Evolutionary conservation across 805 yeast species (phyloP), one percentile per base, ranked within the genome.

Genomic region (Candida verbasci): DNA sequence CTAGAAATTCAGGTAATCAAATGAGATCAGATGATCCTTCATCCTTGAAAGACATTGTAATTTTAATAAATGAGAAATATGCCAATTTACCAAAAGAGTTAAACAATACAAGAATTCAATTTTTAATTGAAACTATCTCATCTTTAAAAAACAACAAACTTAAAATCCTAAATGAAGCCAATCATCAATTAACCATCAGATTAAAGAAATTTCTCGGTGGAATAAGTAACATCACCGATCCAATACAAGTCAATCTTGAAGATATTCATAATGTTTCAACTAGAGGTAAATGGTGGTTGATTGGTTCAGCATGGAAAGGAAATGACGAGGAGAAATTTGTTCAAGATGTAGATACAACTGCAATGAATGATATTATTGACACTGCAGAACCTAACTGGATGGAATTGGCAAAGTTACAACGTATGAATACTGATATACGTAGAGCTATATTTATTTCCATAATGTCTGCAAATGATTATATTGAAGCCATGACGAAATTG

Each of bases 261-360:
- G 99, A 93, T 62, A 87, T 93, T 39, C 78, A 75, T 33, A 78
- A 76, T 42, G 72, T 86, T 17, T 85, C 82, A 10, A 76, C 82
- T 1, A 78, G 79, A 45, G 99, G 99, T 39, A 93, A 91, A 60
- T 93, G 99, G 99, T 93, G 99, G 99, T 68, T 93, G 22, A 91
- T 93, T 21, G 99, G 99, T 34, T 86, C 97, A 1, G 96, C 98
- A 0, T 93, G 97, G 96, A 86, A 79, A 51, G 96, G 96, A 3
- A 62, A 67, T 38, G 68, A 60, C 29, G n/a, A 32, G 11, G n/a
- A 15, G 3, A 10, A 15, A 4, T n/a, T n/a, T n/a, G 10, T 23
- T 6, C 37, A 42, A 14, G 45, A 43, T 22, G 55, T 62, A 3
- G 72, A 72, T 34, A 53, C 65, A 3, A 60, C 58, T 3, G 70